Conservation (phyloP, 305 asterid genomes). For the Fraxinus greggii region DNA sequence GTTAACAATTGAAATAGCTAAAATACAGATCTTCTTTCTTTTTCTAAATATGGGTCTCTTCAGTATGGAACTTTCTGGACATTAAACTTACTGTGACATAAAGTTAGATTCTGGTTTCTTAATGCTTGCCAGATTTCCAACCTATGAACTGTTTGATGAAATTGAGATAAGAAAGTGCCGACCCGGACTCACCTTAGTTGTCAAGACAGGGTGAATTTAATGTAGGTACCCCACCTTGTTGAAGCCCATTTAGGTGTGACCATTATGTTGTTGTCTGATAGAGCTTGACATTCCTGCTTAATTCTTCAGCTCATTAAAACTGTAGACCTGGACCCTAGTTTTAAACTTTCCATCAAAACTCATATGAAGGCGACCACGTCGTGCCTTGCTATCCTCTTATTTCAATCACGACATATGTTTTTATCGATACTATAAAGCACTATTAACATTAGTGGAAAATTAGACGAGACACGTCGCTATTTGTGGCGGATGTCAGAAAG, state of each 20-base stretch:
- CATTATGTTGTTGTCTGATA: constrained; percentile 3
- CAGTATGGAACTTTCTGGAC: background rate
- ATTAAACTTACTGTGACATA: background rate
- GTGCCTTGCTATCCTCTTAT: background rate
- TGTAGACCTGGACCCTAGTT: background rate
- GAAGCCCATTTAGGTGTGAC: constrained; percentile 12
- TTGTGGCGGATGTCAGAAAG: background rate
- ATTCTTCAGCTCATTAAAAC: background rate
- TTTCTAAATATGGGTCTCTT: background rate
- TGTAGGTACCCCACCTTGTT: constrained; percentile 21
- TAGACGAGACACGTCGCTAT: background rate
- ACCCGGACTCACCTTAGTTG: background rate
- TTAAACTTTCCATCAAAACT: constrained; percentile 16
- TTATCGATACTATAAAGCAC: background rate
- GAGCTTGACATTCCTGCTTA: background rate
- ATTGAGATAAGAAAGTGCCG: background rate
- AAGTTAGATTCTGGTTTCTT: background rate
- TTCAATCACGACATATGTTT: background rate
- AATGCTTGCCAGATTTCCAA: background rate
- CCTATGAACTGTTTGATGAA: background rate
- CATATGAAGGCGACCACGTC: background rate
- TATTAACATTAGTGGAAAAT: too few relatives aligned
- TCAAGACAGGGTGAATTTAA: constrained; percentile 20
- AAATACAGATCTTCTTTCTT: background rate
- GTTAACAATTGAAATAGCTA: background rate